Percentiles rank a stretch among this genome's conserved stretches.
Conservation (phyloP, 352 stramenopile genomes). For the Phytopythium boreale region DNA sequence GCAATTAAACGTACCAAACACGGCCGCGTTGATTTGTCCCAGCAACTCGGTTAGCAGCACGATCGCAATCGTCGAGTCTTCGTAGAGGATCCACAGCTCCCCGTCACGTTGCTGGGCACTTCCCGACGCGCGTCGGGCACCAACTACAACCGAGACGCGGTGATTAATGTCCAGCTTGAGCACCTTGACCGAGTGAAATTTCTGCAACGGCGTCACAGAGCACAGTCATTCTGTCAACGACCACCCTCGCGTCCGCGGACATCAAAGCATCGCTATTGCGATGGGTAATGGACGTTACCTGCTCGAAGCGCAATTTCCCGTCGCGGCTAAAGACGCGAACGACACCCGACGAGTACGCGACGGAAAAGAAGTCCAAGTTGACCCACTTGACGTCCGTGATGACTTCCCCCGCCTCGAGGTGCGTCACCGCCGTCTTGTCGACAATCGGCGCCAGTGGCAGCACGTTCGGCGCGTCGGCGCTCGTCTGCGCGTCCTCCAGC, state of each 20-base stretch:
- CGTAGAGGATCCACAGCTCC: slow-evolving; percentile 79
- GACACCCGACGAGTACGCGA: slow-evolving; percentile 54
- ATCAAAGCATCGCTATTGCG: neutral
- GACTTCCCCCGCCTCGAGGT: slow-evolving; percentile 38
- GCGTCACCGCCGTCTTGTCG: slow-evolving; percentile 16
- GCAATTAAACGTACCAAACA: slow-evolving; percentile 37
- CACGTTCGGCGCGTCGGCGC: slow-evolving; percentile 4
- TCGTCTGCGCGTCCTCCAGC: slow-evolving; percentile 16
- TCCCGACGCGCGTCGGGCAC: slow-evolving; percentile 14
- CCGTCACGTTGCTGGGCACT: slow-evolving; percentile 30
- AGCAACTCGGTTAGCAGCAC: slow-evolving; percentile 66
- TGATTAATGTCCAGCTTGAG: slow-evolving; percentile 53
- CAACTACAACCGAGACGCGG: slow-evolving; percentile 28
- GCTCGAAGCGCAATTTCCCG: slow-evolving; percentile 55
- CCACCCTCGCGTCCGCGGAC: neutral
- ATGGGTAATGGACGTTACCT: slow-evolving; percentile 19
- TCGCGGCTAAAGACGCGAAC: slow-evolving; percentile 55
- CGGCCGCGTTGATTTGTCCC: slow-evolving; percentile 39
- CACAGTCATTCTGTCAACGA: neutral
- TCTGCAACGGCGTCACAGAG: slow-evolving; percentile 14
- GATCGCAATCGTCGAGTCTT: slow-evolving; percentile 75
- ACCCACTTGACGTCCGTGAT: slow-evolving; percentile 74
- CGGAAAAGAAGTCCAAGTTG: slow-evolving; percentile 43
- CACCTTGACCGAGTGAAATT: slow-evolving; percentile 43
- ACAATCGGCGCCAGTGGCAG: slow-evolving; percentile 17